Evolutionary conservation across 148 eudicot species (phyloP).

Genomic region (Camellia japonica): DNA sequence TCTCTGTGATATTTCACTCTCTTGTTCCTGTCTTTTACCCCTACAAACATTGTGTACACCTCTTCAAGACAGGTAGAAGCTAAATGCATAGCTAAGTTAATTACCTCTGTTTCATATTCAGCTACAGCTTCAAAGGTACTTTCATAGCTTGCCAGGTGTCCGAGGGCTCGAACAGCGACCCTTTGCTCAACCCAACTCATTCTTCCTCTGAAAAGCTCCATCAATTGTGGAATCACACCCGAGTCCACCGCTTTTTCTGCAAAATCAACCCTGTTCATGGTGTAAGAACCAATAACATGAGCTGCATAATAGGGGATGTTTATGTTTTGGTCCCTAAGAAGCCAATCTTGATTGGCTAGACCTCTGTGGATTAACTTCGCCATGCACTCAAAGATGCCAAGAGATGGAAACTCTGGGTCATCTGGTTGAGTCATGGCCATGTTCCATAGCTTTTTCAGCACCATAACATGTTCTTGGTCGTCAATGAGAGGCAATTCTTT

Average conservation of each 20-base stretch:
- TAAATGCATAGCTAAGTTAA: conserved; percentile 28
- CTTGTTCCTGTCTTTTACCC: conserved; percentile 21
- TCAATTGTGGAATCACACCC: conserved; percentile 59
- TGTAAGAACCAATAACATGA: conserved; percentile 75
- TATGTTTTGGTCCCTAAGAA: conserved; percentile 53
- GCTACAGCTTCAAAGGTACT: conserved; percentile 44
- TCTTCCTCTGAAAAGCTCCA: conserved; percentile 65
- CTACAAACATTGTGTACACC: conserved; percentile 35
- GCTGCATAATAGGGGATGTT: conserved; percentile 85
- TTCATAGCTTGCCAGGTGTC: conserved; percentile 69
- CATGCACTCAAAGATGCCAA: conserved; percentile 72
- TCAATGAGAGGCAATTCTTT: conserved; percentile 37
- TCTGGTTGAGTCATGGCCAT: conserved; percentile 66
- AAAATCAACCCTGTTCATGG: conserved; percentile 51
- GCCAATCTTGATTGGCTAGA: conserved; percentile 47
- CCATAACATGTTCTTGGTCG: conserved; percentile 52
- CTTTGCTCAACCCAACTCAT: conserved; percentile 81
- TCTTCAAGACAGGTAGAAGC: conserved; percentile 29
- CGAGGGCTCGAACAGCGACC: conserved; percentile 75
- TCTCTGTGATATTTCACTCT: conserved; percentile 60
- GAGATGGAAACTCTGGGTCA: conserved; percentile 56
- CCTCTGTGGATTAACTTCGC: conserved; percentile 47
- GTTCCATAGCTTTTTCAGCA: conserved; percentile 61
- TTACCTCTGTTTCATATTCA: conserved; percentile 43
- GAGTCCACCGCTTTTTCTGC: conserved; percentile 51